These are phyloP conservation scores for Knoxdaviesia capensis DNA, from an alignment of 2,329 filamentous ascomycete genomes.

Conservation along the genomic window DNA sequence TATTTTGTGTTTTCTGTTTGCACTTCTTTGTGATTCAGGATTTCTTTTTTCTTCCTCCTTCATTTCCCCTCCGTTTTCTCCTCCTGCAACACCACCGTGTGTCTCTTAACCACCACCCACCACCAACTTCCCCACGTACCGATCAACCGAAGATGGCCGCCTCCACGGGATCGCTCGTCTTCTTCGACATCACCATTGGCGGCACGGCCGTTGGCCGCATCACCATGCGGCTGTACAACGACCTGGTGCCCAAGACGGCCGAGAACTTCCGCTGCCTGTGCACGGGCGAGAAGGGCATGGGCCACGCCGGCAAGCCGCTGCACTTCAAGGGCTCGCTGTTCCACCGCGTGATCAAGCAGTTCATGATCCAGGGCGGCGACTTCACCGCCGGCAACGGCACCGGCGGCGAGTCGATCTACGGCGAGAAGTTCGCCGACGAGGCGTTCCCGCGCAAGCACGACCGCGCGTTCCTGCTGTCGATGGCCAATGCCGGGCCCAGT, in stretches of 20 bases:
- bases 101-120: slow-evolving; percentile 1
- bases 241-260: slow-evolving; percentile 78
- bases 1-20: neutral
- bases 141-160: slow-evolving; percentile 19
- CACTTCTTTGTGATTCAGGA: neutral
- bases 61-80: neutral
- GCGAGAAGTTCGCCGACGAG: slow-evolving; percentile 92
- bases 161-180: slow-evolving; percentile 43
- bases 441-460: slow-evolving; percentile 87
- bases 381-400: slow-evolving; percentile 92
- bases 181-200: slow-evolving; percentile 80
- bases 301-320: slow-evolving; percentile 64
- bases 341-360: slow-evolving; percentile 94
- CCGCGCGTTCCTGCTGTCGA: slow-evolving; percentile 80
- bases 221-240: slow-evolving; percentile 61
- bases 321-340: slow-evolving; percentile 88
- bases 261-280: slow-evolving; percentile 93
- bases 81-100: slow-evolving; percentile 2
- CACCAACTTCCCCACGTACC: neutral
- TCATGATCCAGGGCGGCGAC: slow-evolving; percentile 97
- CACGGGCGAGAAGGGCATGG: slow-evolving; percentile 80
- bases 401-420: slow-evolving; percentile 92
- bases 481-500: slow-evolving; percentile 94
- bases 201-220: slow-evolving; percentile 55
- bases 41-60: neutral